Conservation (phyloP, 2,329 filamentous ascomycete genomes). For the Neonectria faginata region DNA sequence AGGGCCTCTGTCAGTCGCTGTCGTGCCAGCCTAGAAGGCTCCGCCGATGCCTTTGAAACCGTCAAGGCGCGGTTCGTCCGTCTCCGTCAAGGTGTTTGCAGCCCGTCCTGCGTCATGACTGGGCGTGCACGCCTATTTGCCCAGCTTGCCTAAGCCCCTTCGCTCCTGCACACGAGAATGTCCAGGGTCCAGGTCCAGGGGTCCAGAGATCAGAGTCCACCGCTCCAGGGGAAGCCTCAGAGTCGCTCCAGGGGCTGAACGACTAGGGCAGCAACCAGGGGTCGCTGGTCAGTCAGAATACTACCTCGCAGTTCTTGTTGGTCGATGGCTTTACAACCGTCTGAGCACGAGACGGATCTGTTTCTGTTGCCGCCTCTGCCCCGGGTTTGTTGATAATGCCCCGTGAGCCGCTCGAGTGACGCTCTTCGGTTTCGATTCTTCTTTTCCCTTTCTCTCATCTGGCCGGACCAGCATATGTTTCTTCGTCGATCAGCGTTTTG, state of each 20-base stretch:
- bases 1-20: neutral
- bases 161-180: conserved; percentile 7
- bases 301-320: conserved; percentile 4
- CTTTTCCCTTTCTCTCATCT: conserved; percentile 34
- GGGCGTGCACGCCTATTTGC: conserved; percentile 5
- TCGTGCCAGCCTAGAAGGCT: neutral
- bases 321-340: conserved; percentile 22
- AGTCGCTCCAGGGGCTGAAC: conserved; percentile 10
- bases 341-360: conserved; percentile 39
- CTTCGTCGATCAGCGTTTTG: conserved; percentile 26
- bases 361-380: conserved; percentile 25
- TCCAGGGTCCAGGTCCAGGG: neutral
- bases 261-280: conserved; percentile 1
- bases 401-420: conserved; percentile 39
- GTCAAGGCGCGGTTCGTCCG: conserved; percentile 8
- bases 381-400: conserved; percentile 41
- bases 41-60: conserved; percentile 19
- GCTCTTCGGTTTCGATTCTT: conserved; percentile 38
- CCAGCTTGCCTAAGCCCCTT: conserved; percentile 1
- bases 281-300: conserved; percentile 19
- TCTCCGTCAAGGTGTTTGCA: conserved; percentile 5
- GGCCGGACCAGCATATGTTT: conserved; percentile 40
- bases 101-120: conserved; percentile 22
- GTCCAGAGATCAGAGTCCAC: conserved; percentile 3
- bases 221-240: conserved; percentile 6